A percentile compares a stretch with the other conserved stretches of the same genome.
Evolutionary conservation across 2,329 filamentous ascomycete genomes (phyloP).

Genomic region (Phoma sp.): DNA sequence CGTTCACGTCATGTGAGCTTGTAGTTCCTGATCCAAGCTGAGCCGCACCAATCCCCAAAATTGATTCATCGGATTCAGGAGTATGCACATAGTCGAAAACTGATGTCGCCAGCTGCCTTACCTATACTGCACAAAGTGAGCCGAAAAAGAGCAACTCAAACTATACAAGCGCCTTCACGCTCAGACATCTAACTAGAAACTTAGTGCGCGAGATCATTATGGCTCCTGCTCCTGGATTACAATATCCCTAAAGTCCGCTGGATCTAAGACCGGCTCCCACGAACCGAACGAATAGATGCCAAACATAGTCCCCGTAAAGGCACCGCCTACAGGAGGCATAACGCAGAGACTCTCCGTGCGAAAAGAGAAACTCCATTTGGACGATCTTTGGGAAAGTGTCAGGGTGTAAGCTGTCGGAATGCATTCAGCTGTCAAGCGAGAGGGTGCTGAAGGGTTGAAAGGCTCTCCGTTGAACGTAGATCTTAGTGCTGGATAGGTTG

Average conservation of each 20-base stretch:
- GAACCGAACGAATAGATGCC: slow-evolving; percentile 56
- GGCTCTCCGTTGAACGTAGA: slow-evolving; percentile 31
- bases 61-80: too few species aligned
- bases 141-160: neutral
- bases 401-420: slow-evolving; percentile 10
- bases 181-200: neutral
- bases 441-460: neutral
- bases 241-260: slow-evolving; percentile 50
- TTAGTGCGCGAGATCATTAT: neutral
- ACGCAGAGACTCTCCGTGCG: slow-evolving; percentile 44
- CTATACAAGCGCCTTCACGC: too few species aligned
- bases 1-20: too few species aligned
- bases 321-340: slow-evolving; percentile 48
- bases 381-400: slow-evolving; percentile 9
- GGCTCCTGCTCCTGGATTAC: slow-evolving; percentile 10
- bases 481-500: slow-evolving; percentile 21
- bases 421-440: slow-evolving; percentile 4
- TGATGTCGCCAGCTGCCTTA: too few species aligned
- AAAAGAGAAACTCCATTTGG: slow-evolving; percentile 27
- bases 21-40: too few species aligned
- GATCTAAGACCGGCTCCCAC: slow-evolving; percentile 48
- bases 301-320: slow-evolving; percentile 56
- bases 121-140: too few species aligned
- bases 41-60: too few species aligned
- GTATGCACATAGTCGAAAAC: too few species aligned